Percentiles rank a stretch among this genome's conserved stretches.
phyloP scores from a whole-genome alignment of 2,329 filamentous ascomycete genomes.

The Cladosporium sp. region DNA sequence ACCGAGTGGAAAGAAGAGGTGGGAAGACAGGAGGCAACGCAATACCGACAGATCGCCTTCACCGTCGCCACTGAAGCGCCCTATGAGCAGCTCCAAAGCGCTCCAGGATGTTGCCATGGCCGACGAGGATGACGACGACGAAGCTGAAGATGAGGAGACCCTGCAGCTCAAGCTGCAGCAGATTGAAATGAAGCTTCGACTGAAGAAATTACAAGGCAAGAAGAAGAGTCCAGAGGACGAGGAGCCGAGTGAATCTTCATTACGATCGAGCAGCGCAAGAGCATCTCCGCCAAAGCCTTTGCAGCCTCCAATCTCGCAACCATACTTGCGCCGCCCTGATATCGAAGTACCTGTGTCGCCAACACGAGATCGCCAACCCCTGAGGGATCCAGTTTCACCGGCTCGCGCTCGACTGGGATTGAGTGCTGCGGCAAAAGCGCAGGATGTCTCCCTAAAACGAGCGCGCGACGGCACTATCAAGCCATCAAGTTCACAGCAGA shows the following conservation, averaged over 20 bases:
- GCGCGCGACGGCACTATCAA: slow-evolving; percentile 38
- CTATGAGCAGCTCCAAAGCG: slow-evolving; percentile 22
- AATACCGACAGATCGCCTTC: slow-evolving; percentile 36
- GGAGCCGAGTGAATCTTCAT: not conserved
- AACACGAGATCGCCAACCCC: slow-evolving; percentile 43
- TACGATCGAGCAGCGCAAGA: not conserved
- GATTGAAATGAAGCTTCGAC: slow-evolving; percentile 77
- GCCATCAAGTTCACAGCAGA: slow-evolving; percentile 16
- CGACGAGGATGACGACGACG: slow-evolving; percentile 39
- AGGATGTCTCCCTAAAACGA: slow-evolving; percentile 77
- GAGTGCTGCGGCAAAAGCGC: slow-evolving; percentile 75
- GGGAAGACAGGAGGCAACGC: slow-evolving; percentile 61
- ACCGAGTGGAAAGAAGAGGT: slow-evolving; percentile 71
- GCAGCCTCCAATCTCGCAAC: slow-evolving; percentile 2
- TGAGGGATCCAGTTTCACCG: slow-evolving; percentile 62
- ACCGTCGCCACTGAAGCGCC: slow-evolving; percentile 48
- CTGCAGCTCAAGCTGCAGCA: slow-evolving; percentile 78
- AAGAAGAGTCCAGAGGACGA: slow-evolving; percentile 16
- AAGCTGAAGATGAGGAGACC: slow-evolving; percentile 81
- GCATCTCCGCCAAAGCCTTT: slow-evolving; percentile 5
- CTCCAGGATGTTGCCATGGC: slow-evolving; percentile 25
- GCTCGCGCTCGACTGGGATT: slow-evolving; percentile 77
- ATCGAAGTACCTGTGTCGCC: slow-evolving; percentile 75
- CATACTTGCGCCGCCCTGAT: slow-evolving; percentile 1
- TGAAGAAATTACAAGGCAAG: slow-evolving; percentile 74